Evolutionary conservation across 169 alveolate genomes (phyloP).

Genomic region (Plasmodium blacklocki): DNA sequence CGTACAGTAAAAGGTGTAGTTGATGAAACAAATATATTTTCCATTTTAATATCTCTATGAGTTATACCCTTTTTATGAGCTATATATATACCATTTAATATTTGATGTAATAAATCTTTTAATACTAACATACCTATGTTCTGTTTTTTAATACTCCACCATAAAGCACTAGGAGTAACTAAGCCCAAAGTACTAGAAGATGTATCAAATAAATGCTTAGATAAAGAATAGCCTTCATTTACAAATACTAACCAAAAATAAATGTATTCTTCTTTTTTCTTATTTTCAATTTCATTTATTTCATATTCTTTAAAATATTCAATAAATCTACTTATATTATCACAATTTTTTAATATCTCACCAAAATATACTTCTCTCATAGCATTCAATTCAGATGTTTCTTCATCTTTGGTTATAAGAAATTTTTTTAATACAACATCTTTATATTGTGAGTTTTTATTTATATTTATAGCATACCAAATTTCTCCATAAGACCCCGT

Average conservation of each 20-base stretch:
- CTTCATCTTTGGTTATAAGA: slow-evolving; percentile 33
- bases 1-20: slow-evolving; percentile 72
- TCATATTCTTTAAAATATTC: slow-evolving; percentile 71
- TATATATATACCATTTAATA: slow-evolving; percentile 57
- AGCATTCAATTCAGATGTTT: slow-evolving; percentile 47
- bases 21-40: slow-evolving; percentile 60
- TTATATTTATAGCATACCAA: slow-evolving; percentile 66
- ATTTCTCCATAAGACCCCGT: slow-evolving; percentile 62
- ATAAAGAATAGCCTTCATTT: slow-evolving; percentile 63
- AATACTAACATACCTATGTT: slow-evolving; percentile 72
- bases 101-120: slow-evolving; percentile 42
- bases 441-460: slow-evolving; percentile 11
- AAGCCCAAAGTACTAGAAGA: slow-evolving; percentile 27
- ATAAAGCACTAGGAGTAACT: slow-evolving; percentile 49
- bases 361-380: slow-evolving; percentile 75
- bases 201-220: slow-evolving; percentile 42
- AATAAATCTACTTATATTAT: slow-evolving; percentile 63
- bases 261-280: slow-evolving; percentile 7
- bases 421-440: slow-evolving; percentile 60
- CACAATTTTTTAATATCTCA: slow-evolving; percentile 38
- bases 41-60: slow-evolving; percentile 75
- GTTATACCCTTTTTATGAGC: slow-evolving; percentile 62
- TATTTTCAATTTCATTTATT: slow-evolving; percentile 6
- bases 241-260: slow-evolving; percentile 71
- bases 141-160: slow-evolving; percentile 76